phyloP scores from a whole-genome alignment of 2,329 filamentous ascomycete genomes.

The Monosporascus sp. region DNA sequence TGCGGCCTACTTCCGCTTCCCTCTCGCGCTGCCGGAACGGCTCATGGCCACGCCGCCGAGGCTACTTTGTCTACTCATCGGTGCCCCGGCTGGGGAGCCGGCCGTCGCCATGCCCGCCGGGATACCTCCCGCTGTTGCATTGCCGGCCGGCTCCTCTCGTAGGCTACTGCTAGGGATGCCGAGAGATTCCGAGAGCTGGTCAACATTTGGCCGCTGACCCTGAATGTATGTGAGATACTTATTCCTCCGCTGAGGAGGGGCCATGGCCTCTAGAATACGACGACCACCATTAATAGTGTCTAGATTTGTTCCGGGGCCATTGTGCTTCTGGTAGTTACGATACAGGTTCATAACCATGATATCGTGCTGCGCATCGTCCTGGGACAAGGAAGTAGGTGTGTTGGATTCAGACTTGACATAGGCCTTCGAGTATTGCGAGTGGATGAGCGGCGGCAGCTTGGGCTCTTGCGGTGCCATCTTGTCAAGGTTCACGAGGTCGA shows the following conservation, averaged over 20 bases:
- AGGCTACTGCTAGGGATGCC: constrained; percentile 42
- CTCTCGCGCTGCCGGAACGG: constrained; percentile 45
- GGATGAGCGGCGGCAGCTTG: constrained; percentile 53
- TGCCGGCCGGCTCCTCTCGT: constrained; percentile 35
- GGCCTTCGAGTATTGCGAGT: constrained; percentile 54
- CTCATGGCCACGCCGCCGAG: constrained; percentile 53
- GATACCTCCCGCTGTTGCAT: constrained; percentile 18
- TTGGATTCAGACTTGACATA: constrained; percentile 52
- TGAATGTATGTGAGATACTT: constrained; percentile 45
- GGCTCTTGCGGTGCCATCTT: constrained; percentile 51
- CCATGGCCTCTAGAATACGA: constrained; percentile 50
- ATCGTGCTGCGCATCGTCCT: constrained; percentile 50
- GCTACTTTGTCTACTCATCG: constrained; percentile 54
- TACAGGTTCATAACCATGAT: constrained; percentile 54
- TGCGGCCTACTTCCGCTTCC: constrained; percentile 23
- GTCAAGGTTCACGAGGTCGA: constrained; percentile 56
- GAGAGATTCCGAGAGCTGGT: constrained; percentile 44
- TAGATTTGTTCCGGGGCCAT: constrained; percentile 52
- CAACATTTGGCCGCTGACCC: constrained; percentile 41
- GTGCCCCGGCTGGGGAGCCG: constrained; percentile 30
- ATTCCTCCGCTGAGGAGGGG: constrained; percentile 41
- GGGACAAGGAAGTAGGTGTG: constrained; percentile 45
- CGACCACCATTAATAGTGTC: constrained; percentile 49
- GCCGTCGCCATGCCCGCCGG: constrained; percentile 11
- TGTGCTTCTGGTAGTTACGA: constrained; percentile 48